Percentiles rank a stretch among this genome's conserved stretches.
phyloP scores from a whole-genome alignment of 2,329 filamentous ascomycete species.

The Blastomyces silverae region DNA sequence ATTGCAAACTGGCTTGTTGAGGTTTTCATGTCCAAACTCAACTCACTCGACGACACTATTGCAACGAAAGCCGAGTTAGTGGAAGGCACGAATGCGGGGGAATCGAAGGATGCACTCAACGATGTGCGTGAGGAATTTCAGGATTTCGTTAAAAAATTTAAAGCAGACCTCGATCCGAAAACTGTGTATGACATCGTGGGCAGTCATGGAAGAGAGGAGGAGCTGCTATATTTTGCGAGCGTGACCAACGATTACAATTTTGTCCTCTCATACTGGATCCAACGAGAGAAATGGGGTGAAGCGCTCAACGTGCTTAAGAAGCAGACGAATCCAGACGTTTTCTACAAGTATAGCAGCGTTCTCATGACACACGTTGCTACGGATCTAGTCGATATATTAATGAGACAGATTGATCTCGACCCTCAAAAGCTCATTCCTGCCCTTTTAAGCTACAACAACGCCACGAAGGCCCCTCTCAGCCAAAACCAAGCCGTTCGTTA shows the following conservation, averaged over 20 bases:
- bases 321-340: constrained; percentile 85
- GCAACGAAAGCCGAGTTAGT: constrained; percentile 77
- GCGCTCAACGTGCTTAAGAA: constrained; percentile 83
- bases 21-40: constrained; percentile 94
- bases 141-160: constrained; percentile 79
- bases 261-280: constrained; percentile 93
- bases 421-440: constrained; percentile 86
- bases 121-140: constrained; percentile 71
- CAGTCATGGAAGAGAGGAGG: constrained; percentile 88
- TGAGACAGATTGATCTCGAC: constrained; percentile 80
- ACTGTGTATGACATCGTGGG: constrained; percentile 94
- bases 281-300: constrained; percentile 85
- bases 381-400: constrained; percentile 89
- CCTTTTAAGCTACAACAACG: constrained; percentile 83
- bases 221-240: constrained; percentile 85
- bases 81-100: constrained; percentile 62
- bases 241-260: constrained; percentile 88
- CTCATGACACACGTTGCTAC: constrained; percentile 81
- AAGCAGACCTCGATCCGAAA: constrained; percentile 77
- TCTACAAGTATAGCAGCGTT: constrained; percentile 96
- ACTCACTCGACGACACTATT: constrained; percentile 88
- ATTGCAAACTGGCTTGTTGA: constrained; percentile 92
- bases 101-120: constrained; percentile 65
- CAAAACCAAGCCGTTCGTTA: constrained; percentile 93
- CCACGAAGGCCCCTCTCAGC: constrained; percentile 56